Evolutionary conservation across 2,329 filamentous ascomycete species (phyloP), one percentile per base, ranked within the genome.

Genomic region (Sordariomycetes sp.): DNA sequence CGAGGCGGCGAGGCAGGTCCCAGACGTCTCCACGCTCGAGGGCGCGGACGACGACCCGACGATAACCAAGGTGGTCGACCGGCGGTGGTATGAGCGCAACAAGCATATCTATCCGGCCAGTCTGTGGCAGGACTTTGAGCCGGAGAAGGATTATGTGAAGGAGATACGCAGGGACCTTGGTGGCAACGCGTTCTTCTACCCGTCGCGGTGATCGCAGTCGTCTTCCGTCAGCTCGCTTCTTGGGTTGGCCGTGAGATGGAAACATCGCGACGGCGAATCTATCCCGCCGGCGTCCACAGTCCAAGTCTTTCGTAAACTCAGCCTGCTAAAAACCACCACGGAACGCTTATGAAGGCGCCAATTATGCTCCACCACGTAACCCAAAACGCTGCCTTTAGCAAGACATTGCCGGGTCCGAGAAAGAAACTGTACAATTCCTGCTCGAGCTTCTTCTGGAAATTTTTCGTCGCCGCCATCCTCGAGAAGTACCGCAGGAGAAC

Each of bases 71-170:
- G 92, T 99, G 3, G 93, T 99, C 3, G 93, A 99, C 74, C 82
- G 94, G 60, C 79, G 94, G 60, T 99, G 94, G 94, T 99, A 97
- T 70, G 91, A 97, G 76, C 83, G 86, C 67, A 97, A 97, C 70
- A 99, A 97, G 73, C 94, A 99, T 71, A 97, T 99, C 59, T 99
- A 93, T 70, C 94, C 94, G 0, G 93, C 93, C 22, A 97, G 90
- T 69, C 82, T 93, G 53, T 99, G 94, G 94, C 90, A 92, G 65
- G 89, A 96, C 62, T 99, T 96, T 70, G 92, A 96, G 64, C 88
- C 91, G 0, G 89, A 90, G 61, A 89, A 88, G 71, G 89, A 97
- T 66, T 96, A 96, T 74, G 81, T 83, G 67, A 80, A 78, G 62
- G 84, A 89, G 64, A 82, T 92, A 46, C 82, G 89, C 65, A 88